Base-by-base conservation (phyloP, 805 yeast genomes). In the Ogataea minuta region DNA sequence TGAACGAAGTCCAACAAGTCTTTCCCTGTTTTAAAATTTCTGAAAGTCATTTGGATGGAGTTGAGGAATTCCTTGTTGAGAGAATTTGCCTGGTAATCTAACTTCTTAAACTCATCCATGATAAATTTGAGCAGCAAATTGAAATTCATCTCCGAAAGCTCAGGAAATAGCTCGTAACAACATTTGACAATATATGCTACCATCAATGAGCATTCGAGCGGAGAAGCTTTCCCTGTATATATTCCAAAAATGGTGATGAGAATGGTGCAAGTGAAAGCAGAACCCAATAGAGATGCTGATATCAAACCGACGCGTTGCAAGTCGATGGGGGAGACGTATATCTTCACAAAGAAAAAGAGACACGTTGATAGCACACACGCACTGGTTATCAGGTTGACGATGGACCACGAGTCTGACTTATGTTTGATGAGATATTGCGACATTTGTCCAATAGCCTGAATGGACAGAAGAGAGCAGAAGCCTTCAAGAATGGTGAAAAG, bases 171-270 rank as follows among this genome's bases (percentile, higher is more conserved):
- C 57, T 90, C 95, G 61, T 93, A 93, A 45, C 90, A 79, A 53
- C 96, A 88, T 57, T 95, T 84, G 20, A 93, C 96, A 45, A 91
- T 81, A 62, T 93, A 93, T 7, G 95, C 91, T 57, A 89, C 81
- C 53, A 93, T 71, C 42, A 91, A 65, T 9, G 95, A 84, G 23
- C 89, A 76, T 63, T 93, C 99, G 36, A 90, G 74, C n/a, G 91
- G 81, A n/a, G 91, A 81, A 3, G 97, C 97, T 44, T 76, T 77
- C 6, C 83, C 82, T 2, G 91, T 78, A 14, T 84, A 74, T 23
- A 93, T 87, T 2, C 97, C 99, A 61, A 76, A 88, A 3, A 86
- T 60, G 1, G 95, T 88, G 25, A 93, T 60, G 13, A 86, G 77
- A 2, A 78, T 66, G 2, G 93, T 82, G 35, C 81, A 63, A 0